phyloP scores from a whole-genome alignment of 495 filamentous ascomycete genomes.

The Choiromyces venosus region DNA sequence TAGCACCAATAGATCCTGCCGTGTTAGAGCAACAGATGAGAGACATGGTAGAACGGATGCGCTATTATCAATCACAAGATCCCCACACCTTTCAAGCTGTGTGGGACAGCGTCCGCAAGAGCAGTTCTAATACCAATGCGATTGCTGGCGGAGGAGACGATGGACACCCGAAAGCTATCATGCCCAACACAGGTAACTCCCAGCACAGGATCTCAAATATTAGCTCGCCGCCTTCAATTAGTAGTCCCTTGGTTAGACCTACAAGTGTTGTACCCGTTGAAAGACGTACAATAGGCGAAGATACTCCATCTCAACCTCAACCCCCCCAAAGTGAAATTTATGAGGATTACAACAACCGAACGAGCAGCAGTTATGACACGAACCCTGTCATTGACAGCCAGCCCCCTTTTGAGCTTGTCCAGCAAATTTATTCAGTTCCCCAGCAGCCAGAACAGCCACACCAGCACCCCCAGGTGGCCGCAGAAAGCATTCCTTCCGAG shows the following conservation, averaged over 20 bases:
- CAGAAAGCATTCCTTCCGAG: neutral
- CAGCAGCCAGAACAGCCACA: neutral
- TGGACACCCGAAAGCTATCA: conserved; percentile 5
- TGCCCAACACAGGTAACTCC: conserved; percentile 4
- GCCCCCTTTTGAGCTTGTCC: neutral
- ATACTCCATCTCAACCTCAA: neutral
- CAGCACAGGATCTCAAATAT: neutral
- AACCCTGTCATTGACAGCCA: neutral
- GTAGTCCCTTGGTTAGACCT: neutral
- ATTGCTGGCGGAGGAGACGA: conserved; percentile 19
- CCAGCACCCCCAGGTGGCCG: conserved; percentile 1
- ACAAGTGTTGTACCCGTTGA: neutral
- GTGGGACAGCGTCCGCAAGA: conserved; percentile 37
- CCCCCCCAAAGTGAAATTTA: neutral
- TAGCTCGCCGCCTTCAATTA: neutral
- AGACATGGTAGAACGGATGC: conserved; percentile 38
- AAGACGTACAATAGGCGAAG: neutral
- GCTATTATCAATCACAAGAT: conserved; percentile 34
- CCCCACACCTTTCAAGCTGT: conserved; percentile 31
- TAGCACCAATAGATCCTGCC: conserved; percentile 20
- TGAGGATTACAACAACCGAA: neutral
- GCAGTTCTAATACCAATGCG: conserved; percentile 9
- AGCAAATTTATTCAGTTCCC: neutral
- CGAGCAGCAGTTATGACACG: neutral
- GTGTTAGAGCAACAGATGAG: conserved; percentile 38